These are phyloP conservation scores for Acanthamoeba royreba DNA, from an alignment of 208 protist species.

Conservation along the genomic window DNA sequence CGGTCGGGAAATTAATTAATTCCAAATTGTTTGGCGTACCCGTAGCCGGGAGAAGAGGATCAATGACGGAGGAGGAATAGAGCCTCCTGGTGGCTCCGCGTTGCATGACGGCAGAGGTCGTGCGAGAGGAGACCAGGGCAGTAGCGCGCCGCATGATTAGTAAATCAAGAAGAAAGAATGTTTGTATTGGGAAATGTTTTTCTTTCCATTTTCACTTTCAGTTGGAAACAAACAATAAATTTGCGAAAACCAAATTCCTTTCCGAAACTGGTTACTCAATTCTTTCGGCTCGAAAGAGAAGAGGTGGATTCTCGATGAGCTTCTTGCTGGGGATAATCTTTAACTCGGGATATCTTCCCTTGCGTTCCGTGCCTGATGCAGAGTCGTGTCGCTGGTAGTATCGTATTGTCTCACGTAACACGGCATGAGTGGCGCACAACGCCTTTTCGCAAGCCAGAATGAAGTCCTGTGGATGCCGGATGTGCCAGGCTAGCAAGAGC, in stretches of 20 bases:
- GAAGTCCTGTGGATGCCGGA: constrained; percentile 17
- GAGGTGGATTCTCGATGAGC: not conserved
- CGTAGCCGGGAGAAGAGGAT: not conserved
- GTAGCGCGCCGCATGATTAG: not conserved
- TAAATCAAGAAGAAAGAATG: too few relatives aligned
- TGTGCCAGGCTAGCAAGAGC: constrained; percentile 18
- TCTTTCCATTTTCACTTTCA: too few relatives aligned
- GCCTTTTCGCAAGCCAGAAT: constrained; percentile 46
- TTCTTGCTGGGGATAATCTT: not conserved
- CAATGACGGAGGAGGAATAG: not conserved
- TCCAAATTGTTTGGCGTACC: too few relatives aligned
- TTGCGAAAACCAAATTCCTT: too few relatives aligned
- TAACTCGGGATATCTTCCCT: not conserved
- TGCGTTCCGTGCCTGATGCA: not conserved
- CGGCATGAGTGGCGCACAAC: constrained; percentile 27
- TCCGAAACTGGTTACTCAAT: too few relatives aligned
- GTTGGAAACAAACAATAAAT: too few relatives aligned
- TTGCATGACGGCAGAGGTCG: not conserved
- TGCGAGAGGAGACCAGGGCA: not conserved
- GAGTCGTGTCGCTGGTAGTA: not conserved
- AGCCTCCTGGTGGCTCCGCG: not conserved
- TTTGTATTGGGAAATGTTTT: too few relatives aligned
- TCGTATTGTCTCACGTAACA: constrained; percentile 20
- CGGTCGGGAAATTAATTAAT: not conserved
- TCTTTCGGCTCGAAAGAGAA: not conserved